Evolutionary conservation across 768 basidiomycete species (phyloP), one percentile per base, ranked within the genome.

Genomic region (Boletus subparvulus): DNA sequence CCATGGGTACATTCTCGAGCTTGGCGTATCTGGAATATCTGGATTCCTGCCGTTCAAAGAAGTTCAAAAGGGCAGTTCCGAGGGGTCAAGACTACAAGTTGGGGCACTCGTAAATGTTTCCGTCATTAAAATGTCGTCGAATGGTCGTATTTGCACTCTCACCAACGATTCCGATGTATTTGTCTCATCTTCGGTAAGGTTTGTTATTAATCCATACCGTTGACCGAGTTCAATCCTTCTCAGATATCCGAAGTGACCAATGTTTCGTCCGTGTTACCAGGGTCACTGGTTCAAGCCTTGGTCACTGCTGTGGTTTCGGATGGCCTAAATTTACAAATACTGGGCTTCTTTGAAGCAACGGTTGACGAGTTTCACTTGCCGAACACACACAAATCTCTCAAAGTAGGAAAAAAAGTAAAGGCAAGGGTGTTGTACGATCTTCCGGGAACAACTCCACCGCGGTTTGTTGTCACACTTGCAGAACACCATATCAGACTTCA

Each of bases 331-430:
- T 75, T 98, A 32, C 95, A 96, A 73, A 77, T 98, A 17, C 80
- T 95, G 26, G 94, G 93, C 0, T 95, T 89, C 71, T 98, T 94
- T 72, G 88, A 92, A 37, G 96, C 94, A 33, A 96, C 93, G 1
- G 79, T 90, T 26, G 94, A 97, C 66, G 78, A 84, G 36, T 81
- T 88, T 55, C 96, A 98, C 73, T 74, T 96, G 14, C 74, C 75
- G 13, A 62, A 69, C 6, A 64, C 74, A 40, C 74, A 71, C 21
- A 77, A 78, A 50, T 65, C 72, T 12, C 82, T 80, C 69, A 87
- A 84, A 65, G 66, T 85, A 43, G 88, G 87, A 3, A 80, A 85
- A 70, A 90, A 89, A 73, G 75, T 98, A 62, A 92, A 90, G 66
- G 88, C 89, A 0, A 78, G 96, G 60, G 80, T 98, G 32, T 71